A percentile compares a stretch with the other conserved stretches of the same genome.
Conservation (phyloP, 441 rosid genomes). For the Jatropha podagrica region DNA sequence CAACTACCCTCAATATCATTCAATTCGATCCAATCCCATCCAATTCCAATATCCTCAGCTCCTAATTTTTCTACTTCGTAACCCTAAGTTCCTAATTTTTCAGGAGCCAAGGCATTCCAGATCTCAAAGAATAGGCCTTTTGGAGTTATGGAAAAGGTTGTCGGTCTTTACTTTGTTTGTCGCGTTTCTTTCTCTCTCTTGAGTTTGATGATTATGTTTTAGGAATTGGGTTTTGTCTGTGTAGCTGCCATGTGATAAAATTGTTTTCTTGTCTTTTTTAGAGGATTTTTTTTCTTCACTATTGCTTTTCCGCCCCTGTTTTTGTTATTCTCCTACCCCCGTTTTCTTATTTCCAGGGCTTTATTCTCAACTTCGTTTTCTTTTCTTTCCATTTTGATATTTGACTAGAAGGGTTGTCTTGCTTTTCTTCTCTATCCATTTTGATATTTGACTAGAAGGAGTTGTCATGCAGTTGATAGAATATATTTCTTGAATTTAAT, state of each 20-base stretch:
- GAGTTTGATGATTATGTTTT: background rate
- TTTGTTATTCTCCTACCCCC: background rate
- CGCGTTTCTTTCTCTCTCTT: background rate
- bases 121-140: background rate
- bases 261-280: background rate
- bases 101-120: background rate
- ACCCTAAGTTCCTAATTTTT: conserved; percentile 6
- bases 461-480: background rate
- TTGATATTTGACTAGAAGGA: background rate
- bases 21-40: background rate
- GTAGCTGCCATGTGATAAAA: background rate
- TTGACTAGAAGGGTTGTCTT: background rate
- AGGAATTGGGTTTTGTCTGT: background rate
- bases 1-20: background rate
- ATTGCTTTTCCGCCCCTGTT: too few species aligned
- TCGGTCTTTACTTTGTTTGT: background rate
- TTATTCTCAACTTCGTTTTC: background rate
- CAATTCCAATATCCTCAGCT: too few species aligned
- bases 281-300: too few species aligned
- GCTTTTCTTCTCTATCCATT: background rate
- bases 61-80: conserved; percentile 2
- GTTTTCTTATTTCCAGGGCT: background rate
- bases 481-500: background rate
- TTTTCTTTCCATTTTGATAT: background rate
- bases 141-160: conserved; percentile 15